Conservation (phyloP, 176 grass and related monocot species). For the Hordeum marinum region DNA sequence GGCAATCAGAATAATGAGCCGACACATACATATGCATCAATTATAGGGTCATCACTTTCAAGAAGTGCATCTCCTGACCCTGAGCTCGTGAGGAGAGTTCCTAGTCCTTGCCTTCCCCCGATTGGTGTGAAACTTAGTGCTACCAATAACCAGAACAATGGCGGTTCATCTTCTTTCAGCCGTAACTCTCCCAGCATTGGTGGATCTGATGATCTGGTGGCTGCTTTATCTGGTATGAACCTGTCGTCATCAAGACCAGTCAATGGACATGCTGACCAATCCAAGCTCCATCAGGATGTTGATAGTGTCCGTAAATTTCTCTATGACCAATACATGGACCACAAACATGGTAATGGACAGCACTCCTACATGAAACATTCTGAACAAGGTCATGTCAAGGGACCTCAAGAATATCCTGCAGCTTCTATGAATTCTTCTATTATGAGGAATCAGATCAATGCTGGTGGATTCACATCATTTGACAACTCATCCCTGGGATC, state of each 20-base stretch:
- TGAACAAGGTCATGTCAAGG: slow-evolving; percentile 41
- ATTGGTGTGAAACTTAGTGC: slow-evolving; percentile 66
- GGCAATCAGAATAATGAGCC: slow-evolving; percentile 43
- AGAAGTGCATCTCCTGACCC: slow-evolving; percentile 65
- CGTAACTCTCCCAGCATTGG: slow-evolving; percentile 39
- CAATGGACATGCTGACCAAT: slow-evolving; percentile 41
- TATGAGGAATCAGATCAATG: slow-evolving; percentile 49
- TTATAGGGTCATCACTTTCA: slow-evolving; percentile 72
- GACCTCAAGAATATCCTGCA: slow-evolving; percentile 18
- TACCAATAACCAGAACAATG: slow-evolving; percentile 46
- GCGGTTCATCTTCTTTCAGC: slow-evolving; percentile 53
- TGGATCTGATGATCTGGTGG: slow-evolving; percentile 49
- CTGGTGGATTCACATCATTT: slow-evolving; percentile 41
- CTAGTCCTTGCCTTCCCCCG: slow-evolving; percentile 62
- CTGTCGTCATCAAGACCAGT: slow-evolving; percentile 38
- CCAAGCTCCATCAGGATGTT: slow-evolving; percentile 63
- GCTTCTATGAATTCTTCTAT: slow-evolving; percentile 39
- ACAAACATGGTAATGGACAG: slow-evolving; percentile 34
- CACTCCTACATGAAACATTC: slow-evolving; percentile 36
- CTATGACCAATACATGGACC: slow-evolving; percentile 41
- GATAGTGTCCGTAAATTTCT: slow-evolving; percentile 45
- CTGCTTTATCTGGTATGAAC: slow-evolving; percentile 68
- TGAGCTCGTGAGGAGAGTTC: slow-evolving; percentile 55
- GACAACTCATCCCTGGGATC: slow-evolving; percentile 37
- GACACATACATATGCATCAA: slow-evolving; percentile 57